Conservation (phyloP, 208 protist species). For the Zelonia costaricensis region DNA sequence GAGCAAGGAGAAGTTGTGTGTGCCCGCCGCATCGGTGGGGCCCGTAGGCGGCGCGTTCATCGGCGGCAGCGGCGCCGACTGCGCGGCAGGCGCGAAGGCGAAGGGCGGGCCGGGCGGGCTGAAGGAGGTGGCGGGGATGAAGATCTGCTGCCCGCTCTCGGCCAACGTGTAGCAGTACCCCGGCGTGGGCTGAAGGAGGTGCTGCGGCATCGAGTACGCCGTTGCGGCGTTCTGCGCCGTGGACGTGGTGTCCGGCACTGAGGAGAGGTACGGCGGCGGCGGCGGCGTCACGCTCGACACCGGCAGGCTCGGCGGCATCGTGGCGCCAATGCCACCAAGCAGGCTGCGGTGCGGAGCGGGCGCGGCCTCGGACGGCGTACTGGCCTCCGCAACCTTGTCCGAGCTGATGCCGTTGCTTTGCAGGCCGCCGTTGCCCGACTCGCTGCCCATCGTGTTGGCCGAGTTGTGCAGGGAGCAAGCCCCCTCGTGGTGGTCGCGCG, state of each 20-base stretch:
- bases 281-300: not conserved
- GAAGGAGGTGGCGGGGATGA: slow-evolving; percentile 37
- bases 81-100: slow-evolving; percentile 6
- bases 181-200: slow-evolving; percentile 31
- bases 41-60: not conserved
- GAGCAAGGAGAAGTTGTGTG: slow-evolving; percentile 6
- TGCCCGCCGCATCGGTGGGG: not conserved
- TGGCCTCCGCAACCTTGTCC: not conserved
- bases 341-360: not conserved
- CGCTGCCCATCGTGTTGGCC: slow-evolving; percentile 12
- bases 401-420: slow-evolving; percentile 7
- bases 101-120: slow-evolving; percentile 1
- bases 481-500: slow-evolving; percentile 21
- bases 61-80: slow-evolving; percentile 6
- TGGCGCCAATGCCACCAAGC: not conserved
- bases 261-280: slow-evolving; percentile 10
- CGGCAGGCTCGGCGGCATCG: not conserved
- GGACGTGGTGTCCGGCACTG: not conserved
- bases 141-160: slow-evolving; percentile 42
- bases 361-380: not conserved
- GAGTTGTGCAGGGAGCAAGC: slow-evolving; percentile 8
- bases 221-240: not conserved
- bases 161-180: slow-evolving; percentile 42
- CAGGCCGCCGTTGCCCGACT: not conserved
- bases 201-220: slow-evolving; percentile 18